phyloP scores from a whole-genome alignment of 1,284 basidiomycete genomes.

The Termitomyces sp. region DNA sequence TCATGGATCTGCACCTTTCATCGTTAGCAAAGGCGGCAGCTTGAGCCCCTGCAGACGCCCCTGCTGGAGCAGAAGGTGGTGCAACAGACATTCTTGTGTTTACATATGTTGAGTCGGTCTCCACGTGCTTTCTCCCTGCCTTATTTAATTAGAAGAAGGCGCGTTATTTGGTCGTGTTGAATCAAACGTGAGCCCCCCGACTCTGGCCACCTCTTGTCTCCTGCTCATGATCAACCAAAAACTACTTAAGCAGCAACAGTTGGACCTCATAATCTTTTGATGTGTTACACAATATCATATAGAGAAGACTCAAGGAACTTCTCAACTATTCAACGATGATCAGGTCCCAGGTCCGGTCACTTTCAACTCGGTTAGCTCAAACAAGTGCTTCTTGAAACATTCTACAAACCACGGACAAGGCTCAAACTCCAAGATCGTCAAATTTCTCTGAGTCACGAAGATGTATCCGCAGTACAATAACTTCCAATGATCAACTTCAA shows the following conservation, averaged over 20 bases:
- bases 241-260: background rate
- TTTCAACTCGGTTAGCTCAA: background rate
- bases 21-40: slow-evolving; percentile 61
- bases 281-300: background rate
- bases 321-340: background rate
- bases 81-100: slow-evolving; percentile 33
- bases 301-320: background rate
- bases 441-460: background rate
- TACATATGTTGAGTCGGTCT: slow-evolving; percentile 24
- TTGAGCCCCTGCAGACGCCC: slow-evolving; percentile 45
- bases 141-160: background rate
- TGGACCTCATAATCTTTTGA: background rate
- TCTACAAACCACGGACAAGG: no score
- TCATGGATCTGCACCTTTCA: slow-evolving; percentile 41
- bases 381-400: background rate
- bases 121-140: background rate
- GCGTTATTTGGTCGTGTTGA: background rate
- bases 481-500: background rate
- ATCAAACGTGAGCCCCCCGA: background rate
- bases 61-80: slow-evolving; percentile 43
- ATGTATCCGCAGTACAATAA: background rate
- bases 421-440: background rate
- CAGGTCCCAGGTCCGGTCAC: background rate
- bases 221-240: background rate
- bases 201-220: background rate